These are phyloP conservation scores for Hypomyces rosellus DNA, from an alignment of 2,329 filamentous ascomycete species.

Conservation along the genomic window DNA sequence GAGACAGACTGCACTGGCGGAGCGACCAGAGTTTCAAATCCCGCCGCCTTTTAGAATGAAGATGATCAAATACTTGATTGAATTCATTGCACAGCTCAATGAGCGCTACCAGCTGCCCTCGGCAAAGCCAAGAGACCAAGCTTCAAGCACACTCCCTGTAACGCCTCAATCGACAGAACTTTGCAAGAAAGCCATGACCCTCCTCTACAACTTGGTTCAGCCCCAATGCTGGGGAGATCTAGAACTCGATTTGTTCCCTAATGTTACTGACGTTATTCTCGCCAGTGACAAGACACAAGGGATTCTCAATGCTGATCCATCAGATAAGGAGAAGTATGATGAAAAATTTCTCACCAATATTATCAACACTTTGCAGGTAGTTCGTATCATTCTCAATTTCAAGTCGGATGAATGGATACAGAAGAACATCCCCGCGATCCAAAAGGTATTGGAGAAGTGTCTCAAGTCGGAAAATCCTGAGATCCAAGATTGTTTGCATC, in stretches of 20 bases:
- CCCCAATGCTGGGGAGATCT: constrained; percentile 87
- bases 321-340: constrained; percentile 66
- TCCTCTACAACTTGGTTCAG: constrained; percentile 79
- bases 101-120: constrained; percentile 78
- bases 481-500: constrained; percentile 86
- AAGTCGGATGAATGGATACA: constrained; percentile 89
- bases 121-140: constrained; percentile 54
- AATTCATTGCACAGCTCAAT: constrained; percentile 85
- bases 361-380: constrained; percentile 87
- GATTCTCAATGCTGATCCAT: constrained; percentile 52
- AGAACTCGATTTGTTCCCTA: constrained; percentile 84
- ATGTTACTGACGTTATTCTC: constrained; percentile 80
- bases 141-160: constrained; percentile 37
- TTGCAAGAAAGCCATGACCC: constrained; percentile 73
- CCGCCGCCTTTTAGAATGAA: constrained; percentile 62
- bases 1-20: constrained; percentile 34
- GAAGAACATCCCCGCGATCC: constrained; percentile 66
- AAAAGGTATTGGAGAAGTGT: constrained; percentile 85
- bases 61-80: constrained; percentile 90
- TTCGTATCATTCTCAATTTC: constrained; percentile 81
- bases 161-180: constrained; percentile 63
- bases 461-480: constrained; percentile 84
- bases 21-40: constrained; percentile 62
- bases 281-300: constrained; percentile 68
- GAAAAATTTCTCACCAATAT: constrained; percentile 82